These are phyloP conservation scores for Paracoccidioides brasiliensis DNA, from an alignment of 2,329 filamentous ascomycete genomes.

Conservation along the genomic window DNA sequence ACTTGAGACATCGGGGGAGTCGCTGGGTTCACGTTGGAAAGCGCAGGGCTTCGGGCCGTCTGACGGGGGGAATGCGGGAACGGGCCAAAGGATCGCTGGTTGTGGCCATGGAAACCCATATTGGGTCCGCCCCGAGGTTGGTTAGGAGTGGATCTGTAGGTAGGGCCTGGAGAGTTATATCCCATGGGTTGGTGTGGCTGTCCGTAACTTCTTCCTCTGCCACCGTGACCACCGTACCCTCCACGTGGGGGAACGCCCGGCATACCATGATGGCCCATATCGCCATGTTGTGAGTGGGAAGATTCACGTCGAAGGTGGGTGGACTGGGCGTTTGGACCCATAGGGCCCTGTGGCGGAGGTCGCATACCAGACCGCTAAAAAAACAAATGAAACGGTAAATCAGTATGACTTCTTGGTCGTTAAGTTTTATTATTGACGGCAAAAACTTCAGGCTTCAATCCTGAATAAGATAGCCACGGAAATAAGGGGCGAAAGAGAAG, in stretches of 20 bases:
- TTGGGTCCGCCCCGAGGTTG: conserved; percentile 38
- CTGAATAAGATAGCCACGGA: conserved; percentile 9
- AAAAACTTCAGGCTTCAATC: neutral
- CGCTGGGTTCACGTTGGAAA: conserved; percentile 51
- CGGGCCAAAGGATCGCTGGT: conserved; percentile 30
- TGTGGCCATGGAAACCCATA: conserved; percentile 38
- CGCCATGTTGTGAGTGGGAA: conserved; percentile 66
- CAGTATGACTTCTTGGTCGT: neutral
- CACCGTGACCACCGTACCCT: conserved; percentile 41
- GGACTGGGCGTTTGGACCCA: conserved; percentile 50
- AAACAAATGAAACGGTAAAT: conserved; percentile 6
- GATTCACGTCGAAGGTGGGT: conserved; percentile 77
- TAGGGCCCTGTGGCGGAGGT: conserved; percentile 52
- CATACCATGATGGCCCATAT: conserved; percentile 50
- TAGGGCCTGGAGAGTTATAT: conserved; percentile 40
- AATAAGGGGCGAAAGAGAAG: neutral
- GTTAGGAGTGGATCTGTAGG: conserved; percentile 38
- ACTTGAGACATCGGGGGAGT: conserved; percentile 61
- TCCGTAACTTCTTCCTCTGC: conserved; percentile 46
- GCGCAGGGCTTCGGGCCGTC: conserved; percentile 50
- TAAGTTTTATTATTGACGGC: neutral
- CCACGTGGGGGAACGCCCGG: conserved; percentile 40
- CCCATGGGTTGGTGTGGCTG: conserved; percentile 39
- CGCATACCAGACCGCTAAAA: conserved; percentile 13
- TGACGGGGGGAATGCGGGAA: conserved; percentile 55